These are phyloP conservation scores for Phytophthora brassicae DNA, from an alignment of 352 stramenopile genomes.

Conservation along the genomic window DNA sequence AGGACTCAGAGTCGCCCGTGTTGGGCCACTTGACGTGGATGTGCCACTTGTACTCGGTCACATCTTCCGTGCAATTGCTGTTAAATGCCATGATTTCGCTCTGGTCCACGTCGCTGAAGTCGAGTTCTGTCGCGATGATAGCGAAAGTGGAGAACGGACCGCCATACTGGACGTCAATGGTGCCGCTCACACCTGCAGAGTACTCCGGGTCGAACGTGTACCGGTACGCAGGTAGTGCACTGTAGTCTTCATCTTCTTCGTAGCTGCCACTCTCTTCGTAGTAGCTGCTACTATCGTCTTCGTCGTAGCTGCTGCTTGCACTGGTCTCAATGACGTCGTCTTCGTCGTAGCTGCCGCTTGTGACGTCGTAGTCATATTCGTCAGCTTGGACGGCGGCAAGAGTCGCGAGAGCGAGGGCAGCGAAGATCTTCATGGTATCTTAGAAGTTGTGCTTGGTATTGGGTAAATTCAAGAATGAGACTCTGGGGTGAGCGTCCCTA, in stretches of 20 bases:
- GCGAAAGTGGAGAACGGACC: constrained; percentile 34
- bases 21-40: constrained; percentile 57
- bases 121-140: constrained; percentile 39
- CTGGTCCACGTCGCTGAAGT: constrained; percentile 49
- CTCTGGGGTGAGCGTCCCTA: not conserved
- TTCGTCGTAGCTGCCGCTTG: not conserved
- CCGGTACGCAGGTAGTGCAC: constrained; percentile 19
- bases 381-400: constrained; percentile 13
- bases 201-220: constrained; percentile 51
- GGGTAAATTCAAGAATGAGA: constrained; percentile 25
- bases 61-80: constrained; percentile 39
- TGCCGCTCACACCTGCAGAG: constrained; percentile 41
- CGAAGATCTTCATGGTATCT: constrained; percentile 23
- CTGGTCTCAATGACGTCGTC: no score
- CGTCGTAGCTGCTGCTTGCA: constrained; percentile 7
- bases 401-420: constrained; percentile 15
- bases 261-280: constrained; percentile 2
- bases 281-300: constrained; percentile 1
- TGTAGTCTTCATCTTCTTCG: constrained; percentile 11
- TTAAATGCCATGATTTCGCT: constrained; percentile 34
- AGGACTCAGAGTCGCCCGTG: constrained; percentile 33
- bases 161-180: constrained; percentile 46
- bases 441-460: constrained; percentile 5
- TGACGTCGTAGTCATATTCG: constrained; percentile 3
- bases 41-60: constrained; percentile 55